A percentile compares a stretch with the other conserved stretches of the same genome.
Conservation (phyloP, 2,329 filamentous ascomycete species). For the Pyricularia pennisetigena region DNA sequence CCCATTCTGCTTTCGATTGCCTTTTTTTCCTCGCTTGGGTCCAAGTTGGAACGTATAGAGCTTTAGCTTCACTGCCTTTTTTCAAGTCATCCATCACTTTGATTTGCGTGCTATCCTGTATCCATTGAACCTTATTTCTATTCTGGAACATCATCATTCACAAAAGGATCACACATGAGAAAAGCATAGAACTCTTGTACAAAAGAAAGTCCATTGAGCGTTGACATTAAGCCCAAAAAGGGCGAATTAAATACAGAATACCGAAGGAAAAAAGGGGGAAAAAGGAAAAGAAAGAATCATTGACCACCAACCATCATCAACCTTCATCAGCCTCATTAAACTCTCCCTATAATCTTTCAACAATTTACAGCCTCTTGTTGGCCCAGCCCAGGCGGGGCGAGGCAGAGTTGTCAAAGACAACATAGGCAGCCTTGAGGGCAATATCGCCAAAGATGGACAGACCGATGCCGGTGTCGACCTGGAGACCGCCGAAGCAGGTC, state of each 20-base stretch:
- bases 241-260: not conserved
- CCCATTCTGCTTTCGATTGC: not conserved
- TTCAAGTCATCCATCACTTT: no score
- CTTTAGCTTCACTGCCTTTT: not conserved
- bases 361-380: slow-evolving; percentile 10
- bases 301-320: not conserved
- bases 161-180: not conserved
- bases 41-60: not conserved
- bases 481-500: slow-evolving; percentile 13
- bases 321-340: not conserved
- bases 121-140: no score
- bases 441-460: slow-evolving; percentile 17
- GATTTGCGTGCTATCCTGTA: no score
- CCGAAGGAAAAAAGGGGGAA: not conserved
- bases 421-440: slow-evolving; percentile 16
- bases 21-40: not conserved
- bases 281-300: not conserved
- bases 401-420: slow-evolving; percentile 14
- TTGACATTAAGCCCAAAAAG: not conserved
- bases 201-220: not conserved
- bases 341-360: not conserved
- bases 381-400: slow-evolving; percentile 14
- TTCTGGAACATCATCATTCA: not conserved
- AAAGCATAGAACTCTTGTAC: not conserved
- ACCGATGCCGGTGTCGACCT: slow-evolving; percentile 10